Evolutionary conservation across 1,284 basidiomycete species (phyloP).

Genomic region (Leccinum pallidistipes): DNA sequence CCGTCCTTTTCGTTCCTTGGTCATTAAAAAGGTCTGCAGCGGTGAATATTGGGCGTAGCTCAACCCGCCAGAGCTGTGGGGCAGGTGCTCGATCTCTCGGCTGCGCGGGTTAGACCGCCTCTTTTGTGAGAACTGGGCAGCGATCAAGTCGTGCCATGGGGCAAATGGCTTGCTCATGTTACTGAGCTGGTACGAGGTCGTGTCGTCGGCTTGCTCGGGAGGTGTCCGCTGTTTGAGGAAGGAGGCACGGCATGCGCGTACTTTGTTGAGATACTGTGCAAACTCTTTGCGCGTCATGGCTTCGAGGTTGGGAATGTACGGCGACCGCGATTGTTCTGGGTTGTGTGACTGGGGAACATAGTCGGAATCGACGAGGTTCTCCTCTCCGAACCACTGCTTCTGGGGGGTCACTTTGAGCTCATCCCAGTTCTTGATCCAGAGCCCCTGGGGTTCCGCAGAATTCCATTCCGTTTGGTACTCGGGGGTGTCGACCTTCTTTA

Average conservation of each 20-base stretch:
- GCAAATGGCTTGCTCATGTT: constrained; percentile 29
- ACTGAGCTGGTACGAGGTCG: constrained; percentile 37
- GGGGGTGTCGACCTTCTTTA: constrained; percentile 61
- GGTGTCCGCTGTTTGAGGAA: constrained; percentile 48
- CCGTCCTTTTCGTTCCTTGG: constrained; percentile 57
- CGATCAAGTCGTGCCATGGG: constrained; percentile 37
- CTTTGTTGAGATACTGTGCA: constrained; percentile 52
- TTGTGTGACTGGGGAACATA: constrained; percentile 13
- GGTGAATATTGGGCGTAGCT: constrained; percentile 53
- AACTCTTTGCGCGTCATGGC: constrained; percentile 54
- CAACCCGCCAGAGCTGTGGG: constrained; percentile 64
- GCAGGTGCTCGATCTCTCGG: constrained; percentile 56
- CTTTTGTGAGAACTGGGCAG: constrained; percentile 35
- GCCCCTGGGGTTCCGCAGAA: constrained; percentile 58
- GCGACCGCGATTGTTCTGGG: constrained; percentile 18
- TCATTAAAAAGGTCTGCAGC: constrained; percentile 54
- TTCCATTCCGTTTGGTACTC: constrained; percentile 78
- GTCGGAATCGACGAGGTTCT: constrained; percentile 32
- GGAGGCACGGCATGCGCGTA: constrained; percentile 49
- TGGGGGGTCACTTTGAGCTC: constrained; percentile 55
- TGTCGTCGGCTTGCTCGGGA: constrained; percentile 21
- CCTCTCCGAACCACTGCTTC: constrained; percentile 14
- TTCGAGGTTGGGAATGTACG: constrained; percentile 45
- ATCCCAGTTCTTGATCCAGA: constrained; percentile 64
- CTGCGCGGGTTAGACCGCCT: constrained; percentile 34